phyloP scores from a whole-genome alignment of 1,139 yeast genomes.

The Pichia sp. region DNA sequence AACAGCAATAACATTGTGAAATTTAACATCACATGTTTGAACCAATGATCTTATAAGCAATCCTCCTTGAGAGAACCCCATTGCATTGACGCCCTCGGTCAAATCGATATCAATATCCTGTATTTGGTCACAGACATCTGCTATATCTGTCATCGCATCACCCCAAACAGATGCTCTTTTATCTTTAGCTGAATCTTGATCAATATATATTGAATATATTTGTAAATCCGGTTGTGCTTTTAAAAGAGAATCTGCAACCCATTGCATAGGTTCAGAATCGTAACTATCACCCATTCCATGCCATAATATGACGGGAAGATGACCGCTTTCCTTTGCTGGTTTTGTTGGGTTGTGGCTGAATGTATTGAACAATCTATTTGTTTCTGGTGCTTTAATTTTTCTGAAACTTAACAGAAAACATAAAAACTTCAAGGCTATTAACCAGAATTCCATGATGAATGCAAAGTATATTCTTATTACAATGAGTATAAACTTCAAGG shows the following conservation, averaged over 20 bases:
- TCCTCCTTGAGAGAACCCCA: slow-evolving; percentile 85
- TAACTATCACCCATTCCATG: slow-evolving; percentile 80
- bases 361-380: neutral
- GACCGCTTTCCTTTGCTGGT: slow-evolving; percentile 1
- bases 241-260: slow-evolving; percentile 40
- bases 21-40: slow-evolving; percentile 48
- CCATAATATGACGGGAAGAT: slow-evolving; percentile 64
- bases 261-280: slow-evolving; percentile 53
- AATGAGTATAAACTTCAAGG: too few species aligned
- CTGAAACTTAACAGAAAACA: neutral
- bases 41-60: slow-evolving; percentile 59
- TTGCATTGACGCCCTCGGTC: slow-evolving; percentile 57
- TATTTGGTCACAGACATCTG: slow-evolving; percentile 32
- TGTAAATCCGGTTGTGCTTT: slow-evolving; percentile 45
- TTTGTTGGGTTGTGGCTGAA: neutral
- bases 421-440: neutral
- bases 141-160: slow-evolving; percentile 44
- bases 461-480: too few species aligned
- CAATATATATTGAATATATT: slow-evolving; percentile 49
- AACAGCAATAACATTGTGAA: slow-evolving; percentile 58
- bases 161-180: slow-evolving; percentile 55
- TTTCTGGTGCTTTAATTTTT: too few species aligned
- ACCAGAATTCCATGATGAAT: neutral
- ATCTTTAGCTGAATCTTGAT: slow-evolving; percentile 46
- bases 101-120: slow-evolving; percentile 18